Percentiles rank a stretch among this genome's conserved stretches.
These are phyloP conservation scores for Solanum rostratum DNA, from an alignment of 257 asterid species.

Conservation along the genomic window DNA sequence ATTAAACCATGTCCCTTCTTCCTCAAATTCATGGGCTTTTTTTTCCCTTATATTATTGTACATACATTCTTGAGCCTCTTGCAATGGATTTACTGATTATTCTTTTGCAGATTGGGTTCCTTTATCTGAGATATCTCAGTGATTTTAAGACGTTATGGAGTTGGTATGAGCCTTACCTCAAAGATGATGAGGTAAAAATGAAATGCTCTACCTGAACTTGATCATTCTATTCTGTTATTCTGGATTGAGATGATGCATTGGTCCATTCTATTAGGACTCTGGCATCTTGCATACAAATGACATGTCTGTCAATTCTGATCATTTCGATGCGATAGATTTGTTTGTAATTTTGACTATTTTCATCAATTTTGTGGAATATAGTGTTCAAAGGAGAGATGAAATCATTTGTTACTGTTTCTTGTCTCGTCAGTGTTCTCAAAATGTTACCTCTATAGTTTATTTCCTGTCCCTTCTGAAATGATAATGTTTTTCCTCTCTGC, in stretches of 20 bases:
- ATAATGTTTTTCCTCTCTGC: neutral
- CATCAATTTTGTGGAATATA: neutral
- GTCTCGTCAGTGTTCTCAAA: neutral
- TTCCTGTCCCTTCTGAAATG: neutral
- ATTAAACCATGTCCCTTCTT: neutral
- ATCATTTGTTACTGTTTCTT: neutral
- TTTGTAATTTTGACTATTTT: neutral
- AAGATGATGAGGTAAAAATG: slow-evolving; percentile 85
- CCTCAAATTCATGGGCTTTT: neutral
- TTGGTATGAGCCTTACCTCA: slow-evolving; percentile 92
- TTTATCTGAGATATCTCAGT: slow-evolving; percentile 76
- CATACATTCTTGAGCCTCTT: slow-evolving; percentile 2
- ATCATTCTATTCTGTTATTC: neutral
- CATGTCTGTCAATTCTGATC: neutral
- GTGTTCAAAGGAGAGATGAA: neutral
- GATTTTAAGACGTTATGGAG: slow-evolving; percentile 90
- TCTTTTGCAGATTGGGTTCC: slow-evolving; percentile 72
- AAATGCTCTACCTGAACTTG: slow-evolving; percentile 5
- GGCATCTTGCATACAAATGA: neutral
- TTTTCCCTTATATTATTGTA: neutral
- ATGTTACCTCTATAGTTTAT: neutral
- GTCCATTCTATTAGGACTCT: neutral
- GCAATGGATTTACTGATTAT: neutral
- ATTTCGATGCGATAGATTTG: neutral
- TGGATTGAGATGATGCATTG: neutral